Evolutionary conservation across 768 basidiomycete species (phyloP).

Genomic region (Leccinellum rugosiceps): DNA sequence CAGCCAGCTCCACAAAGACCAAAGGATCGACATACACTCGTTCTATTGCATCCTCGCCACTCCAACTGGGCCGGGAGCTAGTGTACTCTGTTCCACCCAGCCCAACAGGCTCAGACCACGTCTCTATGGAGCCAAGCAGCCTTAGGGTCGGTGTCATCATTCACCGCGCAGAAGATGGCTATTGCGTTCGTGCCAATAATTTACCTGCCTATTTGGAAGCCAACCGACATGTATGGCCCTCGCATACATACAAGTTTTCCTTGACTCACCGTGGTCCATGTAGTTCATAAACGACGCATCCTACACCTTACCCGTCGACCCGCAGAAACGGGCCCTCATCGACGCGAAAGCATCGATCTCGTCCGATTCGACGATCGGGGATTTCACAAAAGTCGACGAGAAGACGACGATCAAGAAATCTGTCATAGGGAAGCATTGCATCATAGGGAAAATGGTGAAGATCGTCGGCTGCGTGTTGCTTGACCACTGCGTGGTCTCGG

Average conservation of each 20-base stretch:
- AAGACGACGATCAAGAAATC: constrained; percentile 76
- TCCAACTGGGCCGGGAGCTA: constrained; percentile 27
- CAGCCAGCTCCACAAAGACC: constrained; percentile 15
- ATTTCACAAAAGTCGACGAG: constrained; percentile 80
- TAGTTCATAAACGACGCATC: constrained; percentile 49
- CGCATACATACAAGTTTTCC: not conserved
- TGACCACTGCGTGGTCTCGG: constrained; percentile 85
- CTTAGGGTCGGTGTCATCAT: constrained; percentile 65
- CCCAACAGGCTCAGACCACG: constrained; percentile 39
- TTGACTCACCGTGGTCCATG: constrained; percentile 13
- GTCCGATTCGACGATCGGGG: constrained; percentile 74
- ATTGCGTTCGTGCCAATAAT: constrained; percentile 72
- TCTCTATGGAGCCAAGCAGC: constrained; percentile 37
- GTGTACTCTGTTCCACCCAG: constrained; percentile 45
- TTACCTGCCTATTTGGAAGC: constrained; percentile 74
- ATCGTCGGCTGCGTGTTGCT: constrained; percentile 79
- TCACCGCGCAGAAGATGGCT: constrained; percentile 50
- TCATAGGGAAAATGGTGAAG: constrained; percentile 81
- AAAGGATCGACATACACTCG: constrained; percentile 7
- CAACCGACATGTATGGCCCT: constrained; percentile 64
- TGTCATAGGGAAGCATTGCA: constrained; percentile 77
- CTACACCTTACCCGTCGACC: constrained; percentile 56
- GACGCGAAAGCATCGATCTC: constrained; percentile 84
- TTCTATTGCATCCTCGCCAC: constrained; percentile 16
- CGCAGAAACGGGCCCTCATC: constrained; percentile 63